These are phyloP conservation scores for Oleoguttula mirabilis DNA, from an alignment of 495 filamentous ascomycete species.

Conservation along the genomic window DNA sequence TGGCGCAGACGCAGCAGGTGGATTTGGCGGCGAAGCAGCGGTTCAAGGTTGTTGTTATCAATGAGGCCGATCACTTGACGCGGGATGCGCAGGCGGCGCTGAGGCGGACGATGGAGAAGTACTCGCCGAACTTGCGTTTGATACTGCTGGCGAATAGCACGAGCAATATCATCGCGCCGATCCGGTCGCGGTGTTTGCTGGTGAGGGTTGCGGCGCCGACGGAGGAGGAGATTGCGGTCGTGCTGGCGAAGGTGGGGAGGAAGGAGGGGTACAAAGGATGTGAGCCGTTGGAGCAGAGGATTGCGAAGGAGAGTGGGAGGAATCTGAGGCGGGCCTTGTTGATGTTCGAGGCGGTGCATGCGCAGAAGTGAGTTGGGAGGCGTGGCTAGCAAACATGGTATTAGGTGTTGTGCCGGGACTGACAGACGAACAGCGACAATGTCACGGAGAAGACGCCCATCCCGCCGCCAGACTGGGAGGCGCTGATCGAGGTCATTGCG, in stretches of 20 bases:
- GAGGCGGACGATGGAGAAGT: conserved; percentile 97
- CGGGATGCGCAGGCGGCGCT: conserved; percentile 92
- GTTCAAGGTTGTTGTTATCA: conserved; percentile 98
- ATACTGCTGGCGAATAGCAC: conserved; percentile 91
- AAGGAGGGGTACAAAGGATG: conserved; percentile 64
- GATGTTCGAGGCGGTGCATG: conserved; percentile 94
- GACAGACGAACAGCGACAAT: conserved; percentile 54
- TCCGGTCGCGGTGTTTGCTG: conserved; percentile 75
- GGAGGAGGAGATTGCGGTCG: conserved; percentile 66
- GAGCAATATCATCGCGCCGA: conserved; percentile 94
- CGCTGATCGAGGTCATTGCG: conserved; percentile 71
- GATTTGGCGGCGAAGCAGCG: conserved; percentile 75
- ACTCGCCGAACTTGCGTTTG: conserved; percentile 81
- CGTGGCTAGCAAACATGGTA: neutral
- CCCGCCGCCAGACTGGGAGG: conserved; percentile 93
- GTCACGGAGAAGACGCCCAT: conserved; percentile 78
- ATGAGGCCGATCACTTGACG: conserved; percentile 93
- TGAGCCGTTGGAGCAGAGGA: conserved; percentile 60
- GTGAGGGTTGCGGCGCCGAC: conserved; percentile 87
- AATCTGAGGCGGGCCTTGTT: conserved; percentile 81
- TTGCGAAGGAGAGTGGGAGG: conserved; percentile 83
- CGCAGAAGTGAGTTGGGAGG: conserved; percentile 92
- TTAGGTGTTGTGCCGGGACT: neutral
- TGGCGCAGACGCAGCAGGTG: conserved; percentile 96
- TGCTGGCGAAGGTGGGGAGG: conserved; percentile 59